Evolutionary conservation across 495 filamentous ascomycete species (phyloP), one percentile per base, ranked within the genome.

Genomic region (Rostrohypoxylon terebratum): DNA sequence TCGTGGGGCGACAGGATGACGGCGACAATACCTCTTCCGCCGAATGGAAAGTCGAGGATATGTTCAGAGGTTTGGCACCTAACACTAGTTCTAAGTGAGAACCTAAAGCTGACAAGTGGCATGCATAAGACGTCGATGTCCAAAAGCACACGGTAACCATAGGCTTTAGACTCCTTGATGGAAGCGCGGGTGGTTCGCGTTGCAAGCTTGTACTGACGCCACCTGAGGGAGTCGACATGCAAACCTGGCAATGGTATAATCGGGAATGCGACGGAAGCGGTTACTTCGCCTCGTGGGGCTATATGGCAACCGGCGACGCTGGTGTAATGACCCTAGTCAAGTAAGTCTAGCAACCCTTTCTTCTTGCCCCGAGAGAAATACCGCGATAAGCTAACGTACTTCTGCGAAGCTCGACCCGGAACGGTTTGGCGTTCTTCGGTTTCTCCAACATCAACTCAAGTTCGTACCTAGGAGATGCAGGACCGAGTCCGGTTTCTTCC

Each of bases 271-370:
- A 58, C 4, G 62, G 45, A 1, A 72, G 67, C 16, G 71, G 63
- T 10, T 73, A 53, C 45, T 69, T 25, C 23, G 66, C 65, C 16
- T 77, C 74, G n/a, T 77, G 74, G 74, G 74, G 68, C 25, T 74
- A 74, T 58, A 42, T 60, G 42, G 23, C 47, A 6, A 42, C 4
- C 13, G 45, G 40, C 23, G 65, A 77, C 53, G 68, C 65, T 6
- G 74, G 61, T 23, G 57, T 74, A n/a, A 71, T 73, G 69, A 77
- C 68, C 0, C 44, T 77, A 34, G 71, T 74, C 36, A 77, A 65
- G 74, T 77, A 63, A 62, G 71, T 33, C 51, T 16, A 11, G 1
- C 14, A 7, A 21, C 34, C 0, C 7, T 10, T 10, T 18, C 23
- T 0, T 3, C 6, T 42, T 14, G 10, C 42, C 25, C 1, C 23